Conservation (phyloP, 2,329 filamentous ascomycete species). For the Didymellaceae sp. region DNA sequence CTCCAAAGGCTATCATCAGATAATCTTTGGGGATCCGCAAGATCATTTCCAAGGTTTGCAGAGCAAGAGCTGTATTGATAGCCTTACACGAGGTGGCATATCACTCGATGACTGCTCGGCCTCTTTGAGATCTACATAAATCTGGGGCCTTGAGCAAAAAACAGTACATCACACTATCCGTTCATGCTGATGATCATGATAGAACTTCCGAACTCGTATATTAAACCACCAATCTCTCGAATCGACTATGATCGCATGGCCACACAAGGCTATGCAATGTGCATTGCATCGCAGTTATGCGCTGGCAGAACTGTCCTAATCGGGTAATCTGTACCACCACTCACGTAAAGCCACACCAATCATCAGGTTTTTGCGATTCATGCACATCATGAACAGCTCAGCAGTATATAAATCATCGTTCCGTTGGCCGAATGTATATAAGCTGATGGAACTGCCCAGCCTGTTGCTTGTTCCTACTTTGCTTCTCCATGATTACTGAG, state of each 20-base stretch:
- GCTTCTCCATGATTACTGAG: neutral
- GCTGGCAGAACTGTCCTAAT: conserved; percentile 11
- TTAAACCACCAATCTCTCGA: neutral
- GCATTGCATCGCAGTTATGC: conserved; percentile 11
- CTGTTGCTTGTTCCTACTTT: neutral
- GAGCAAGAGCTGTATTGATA: too few species aligned
- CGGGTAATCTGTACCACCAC: conserved; percentile 14
- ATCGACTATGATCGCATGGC: neutral
- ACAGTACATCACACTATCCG: too few species aligned
- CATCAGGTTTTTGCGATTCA: neutral
- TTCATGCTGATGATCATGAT: too few species aligned
- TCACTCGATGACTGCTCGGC: too few species aligned
- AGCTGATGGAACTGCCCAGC: too few species aligned
- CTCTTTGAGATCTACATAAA: too few species aligned
- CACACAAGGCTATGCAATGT: neutral
- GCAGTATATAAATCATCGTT: neutral
- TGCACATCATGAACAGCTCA: neutral
- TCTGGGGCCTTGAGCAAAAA: too few species aligned
- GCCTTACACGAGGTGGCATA: too few species aligned
- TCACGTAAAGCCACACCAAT: conserved; percentile 5
- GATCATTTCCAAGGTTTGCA: too few species aligned
- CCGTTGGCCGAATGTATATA: neutral
- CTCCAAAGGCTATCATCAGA: too few species aligned
- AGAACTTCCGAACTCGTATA: neutral
- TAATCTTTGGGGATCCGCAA: too few species aligned